Conservation (phyloP, 192 early-diverging fungal species). For the Coemansia sp. region DNA sequence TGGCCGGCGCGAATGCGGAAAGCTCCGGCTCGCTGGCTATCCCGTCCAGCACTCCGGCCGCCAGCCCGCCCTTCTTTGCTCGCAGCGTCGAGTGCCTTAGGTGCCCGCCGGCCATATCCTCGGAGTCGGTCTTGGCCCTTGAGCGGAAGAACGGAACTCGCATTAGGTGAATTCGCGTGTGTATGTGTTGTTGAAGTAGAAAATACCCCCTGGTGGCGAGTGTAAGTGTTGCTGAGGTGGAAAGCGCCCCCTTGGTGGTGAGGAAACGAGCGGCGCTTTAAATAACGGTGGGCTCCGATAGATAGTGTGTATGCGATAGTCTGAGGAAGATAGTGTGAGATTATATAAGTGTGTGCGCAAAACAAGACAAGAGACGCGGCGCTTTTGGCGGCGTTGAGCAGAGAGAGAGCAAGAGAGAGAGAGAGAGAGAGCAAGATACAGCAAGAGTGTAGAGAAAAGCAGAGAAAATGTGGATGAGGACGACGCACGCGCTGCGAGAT, state of each 20-base stretch:
- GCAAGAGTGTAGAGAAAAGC: slow-evolving; percentile 4
- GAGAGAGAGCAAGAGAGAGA: neutral
- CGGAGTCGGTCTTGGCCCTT: slow-evolving; percentile 7
- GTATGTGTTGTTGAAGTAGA: neutral
- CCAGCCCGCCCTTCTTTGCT: slow-evolving; percentile 3
- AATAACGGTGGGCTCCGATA: neutral
- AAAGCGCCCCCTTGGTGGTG: too few relatives aligned
- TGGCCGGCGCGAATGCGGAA: slow-evolving; percentile 2
- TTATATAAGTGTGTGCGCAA: neutral
- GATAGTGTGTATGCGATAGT: slow-evolving; percentile 2
- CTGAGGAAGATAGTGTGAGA: slow-evolving; percentile 6
- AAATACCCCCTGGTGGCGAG: neutral
- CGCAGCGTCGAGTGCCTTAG: slow-evolving; percentile 3
- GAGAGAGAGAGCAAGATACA: neutral
- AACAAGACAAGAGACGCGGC: slow-evolving; percentile 1
- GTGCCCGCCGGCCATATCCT: too few relatives aligned
- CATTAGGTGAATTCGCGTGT: slow-evolving; percentile 14
- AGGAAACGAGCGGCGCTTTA: too few relatives aligned
- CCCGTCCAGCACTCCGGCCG: slow-evolving; percentile 3
- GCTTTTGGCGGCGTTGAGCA: neutral
- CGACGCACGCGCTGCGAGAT: neutral
- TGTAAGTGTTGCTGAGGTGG: neutral
- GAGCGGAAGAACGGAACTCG: slow-evolving; percentile 49
- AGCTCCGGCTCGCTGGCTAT: slow-evolving; percentile 24
- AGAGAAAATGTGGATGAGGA: neutral